Evolutionary conservation across 176 grass and related monocot genomes (phyloP), one percentile per base, ranked within the genome.

Genomic region (Zoysia japonica): DNA sequence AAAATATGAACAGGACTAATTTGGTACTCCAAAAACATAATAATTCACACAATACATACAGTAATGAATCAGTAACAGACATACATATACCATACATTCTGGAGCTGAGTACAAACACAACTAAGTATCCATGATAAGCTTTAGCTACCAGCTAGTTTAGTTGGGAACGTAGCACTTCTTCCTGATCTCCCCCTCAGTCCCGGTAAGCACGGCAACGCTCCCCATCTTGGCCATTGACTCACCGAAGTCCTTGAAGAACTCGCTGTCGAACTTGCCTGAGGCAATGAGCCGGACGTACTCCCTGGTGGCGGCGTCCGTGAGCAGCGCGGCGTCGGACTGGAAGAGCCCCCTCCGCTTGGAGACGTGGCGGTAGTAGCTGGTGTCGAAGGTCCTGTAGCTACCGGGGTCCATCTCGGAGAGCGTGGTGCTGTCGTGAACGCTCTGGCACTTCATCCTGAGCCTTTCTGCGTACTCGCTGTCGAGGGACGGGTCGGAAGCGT

Each of bases 401-500:
- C 88, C 88, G 0, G 93, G 91, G 68, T 93, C 93, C 93, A 97
- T 97, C 86, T 97, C 93, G 3, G 92, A 60, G 0, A 93, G n/a
- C 70, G 65, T 83, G 4, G 42, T 20, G 2, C 2, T 47, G 57
- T 93, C 93, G 3, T 85, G 64, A 2, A 38, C 17, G 57, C 84
- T 83, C 62, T 19, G 87, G 80, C 93, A 97, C 14, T 52, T 67
- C 1, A 3, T 19, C 83, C 61, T 89, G 35, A 97, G 74, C 82
- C 67, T 78, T 5, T 74, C 45, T 1, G 92, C 71, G 81, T 97
- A 97, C 59, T 87, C 39, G 20, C 78, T 81, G 72, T 93, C 91
- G 7, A 97, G 60, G 3, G 85, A 70, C 0, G 91, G 88, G 37
- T 97, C 93, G 2, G 80, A 38, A n/a, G 68, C 46, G 11, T 76